Evolutionary conservation across 352 stramenopile species (phyloP).

Genomic region (Pythium utonaiense): DNA sequence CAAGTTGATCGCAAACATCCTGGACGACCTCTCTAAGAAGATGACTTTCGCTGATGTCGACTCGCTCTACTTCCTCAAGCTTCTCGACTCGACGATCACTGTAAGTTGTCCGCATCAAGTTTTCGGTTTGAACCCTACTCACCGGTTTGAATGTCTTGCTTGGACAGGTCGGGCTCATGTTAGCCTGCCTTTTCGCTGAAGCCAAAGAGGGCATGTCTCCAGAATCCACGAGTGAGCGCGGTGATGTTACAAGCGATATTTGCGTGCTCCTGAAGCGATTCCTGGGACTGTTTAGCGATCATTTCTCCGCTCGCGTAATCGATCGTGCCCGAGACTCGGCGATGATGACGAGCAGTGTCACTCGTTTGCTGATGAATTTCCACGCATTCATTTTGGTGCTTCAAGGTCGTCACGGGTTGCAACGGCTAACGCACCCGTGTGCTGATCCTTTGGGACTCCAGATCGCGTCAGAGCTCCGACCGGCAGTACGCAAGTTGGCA

Average conservation of each 20-base stretch:
- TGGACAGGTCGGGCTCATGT: constrained; percentile 16
- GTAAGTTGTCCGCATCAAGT: constrained; percentile 25
- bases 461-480: constrained; percentile 53
- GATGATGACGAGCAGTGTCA: constrained; percentile 30
- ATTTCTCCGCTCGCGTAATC: constrained; percentile 40
- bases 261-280: constrained; percentile 28
- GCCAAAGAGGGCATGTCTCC: constrained; percentile 6
- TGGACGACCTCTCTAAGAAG: constrained; percentile 39
- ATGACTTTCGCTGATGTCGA: constrained; percentile 29
- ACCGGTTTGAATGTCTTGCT: constrained; percentile 21
- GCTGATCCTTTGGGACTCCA: constrained; percentile 57
- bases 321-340: constrained; percentile 34
- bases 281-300: constrained; percentile 44
- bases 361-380: constrained; percentile 33
- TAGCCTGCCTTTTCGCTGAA: constrained; percentile 15
- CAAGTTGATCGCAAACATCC: constrained; percentile 28
- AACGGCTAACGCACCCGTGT: constrained; percentile 42
- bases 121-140: constrained; percentile 2
- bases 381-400: constrained; percentile 67
- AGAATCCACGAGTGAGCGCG: neutral
- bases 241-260: neutral
- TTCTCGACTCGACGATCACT: constrained; percentile 20
- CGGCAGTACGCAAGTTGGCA: constrained; percentile 50
- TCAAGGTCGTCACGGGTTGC: constrained; percentile 40
- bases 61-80: constrained; percentile 17